A percentile compares a stretch with the other conserved stretches of the same genome.
phyloP scores from a whole-genome alignment of 306 rosid species.

The Begonia loranthoides region DNA sequence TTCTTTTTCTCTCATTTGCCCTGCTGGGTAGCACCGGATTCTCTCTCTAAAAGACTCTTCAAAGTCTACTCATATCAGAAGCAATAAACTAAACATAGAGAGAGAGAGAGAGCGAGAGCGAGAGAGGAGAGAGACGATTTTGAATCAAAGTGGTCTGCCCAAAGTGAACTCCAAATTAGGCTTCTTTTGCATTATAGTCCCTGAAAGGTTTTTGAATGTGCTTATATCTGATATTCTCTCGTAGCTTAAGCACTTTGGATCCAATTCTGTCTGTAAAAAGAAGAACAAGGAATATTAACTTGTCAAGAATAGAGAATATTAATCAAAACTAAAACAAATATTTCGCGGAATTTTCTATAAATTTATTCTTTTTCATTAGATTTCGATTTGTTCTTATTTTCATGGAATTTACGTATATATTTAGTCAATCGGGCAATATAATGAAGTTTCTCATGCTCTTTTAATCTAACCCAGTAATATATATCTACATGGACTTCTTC shows the following conservation, averaged over 20 bases:
- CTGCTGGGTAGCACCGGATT: neutral
- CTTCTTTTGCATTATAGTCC: conserved; percentile 31
- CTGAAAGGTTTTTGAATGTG: conserved; percentile 33
- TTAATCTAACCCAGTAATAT: no score
- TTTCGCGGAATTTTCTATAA: no score
- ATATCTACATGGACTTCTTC: no score
- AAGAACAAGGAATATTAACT: no score
- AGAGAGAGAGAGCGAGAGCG: conserved; percentile 1
- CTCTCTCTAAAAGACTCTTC: neutral
- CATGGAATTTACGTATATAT: no score
- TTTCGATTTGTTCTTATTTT: no score
- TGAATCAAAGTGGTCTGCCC: conserved; percentile 35
- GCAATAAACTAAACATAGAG: neutral
- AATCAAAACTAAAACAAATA: no score
- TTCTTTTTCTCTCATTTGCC: neutral
- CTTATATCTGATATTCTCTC: conserved; percentile 59
- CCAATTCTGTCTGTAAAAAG: conserved; percentile 35
- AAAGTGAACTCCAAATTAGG: conserved; percentile 61
- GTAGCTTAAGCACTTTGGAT: conserved; percentile 47
- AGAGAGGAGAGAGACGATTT: neutral
- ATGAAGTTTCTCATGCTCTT: no score
- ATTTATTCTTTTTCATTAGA: no score
- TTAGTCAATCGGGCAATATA: no score
- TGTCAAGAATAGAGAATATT: no score
- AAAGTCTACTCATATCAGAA: neutral